A percentile compares a stretch with the other conserved stretches of the same genome.
phyloP scores from a whole-genome alignment of 2,329 filamentous ascomycete species.

The Herpomyces periplanetae region DNA sequence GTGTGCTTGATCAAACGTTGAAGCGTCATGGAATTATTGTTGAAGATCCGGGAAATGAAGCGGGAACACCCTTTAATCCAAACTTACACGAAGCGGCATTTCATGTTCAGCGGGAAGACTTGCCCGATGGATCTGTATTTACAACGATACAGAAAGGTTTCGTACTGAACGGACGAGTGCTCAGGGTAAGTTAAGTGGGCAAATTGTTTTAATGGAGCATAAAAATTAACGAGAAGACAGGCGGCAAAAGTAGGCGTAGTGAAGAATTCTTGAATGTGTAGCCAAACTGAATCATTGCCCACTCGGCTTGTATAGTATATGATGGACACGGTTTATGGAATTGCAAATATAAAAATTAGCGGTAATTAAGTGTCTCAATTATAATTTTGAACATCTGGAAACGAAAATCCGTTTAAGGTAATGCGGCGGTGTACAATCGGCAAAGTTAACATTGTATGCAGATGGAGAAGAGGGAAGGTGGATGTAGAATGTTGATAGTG shows the following conservation, averaged over 20 bases:
- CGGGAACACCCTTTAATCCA: conserved; percentile 61
- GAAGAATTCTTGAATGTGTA: conserved; percentile 24
- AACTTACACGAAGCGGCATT: conserved; percentile 91
- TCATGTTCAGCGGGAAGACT: conserved; percentile 48
- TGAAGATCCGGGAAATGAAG: conserved; percentile 28
- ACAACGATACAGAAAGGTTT: conserved; percentile 85
- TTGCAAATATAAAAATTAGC: too few species aligned
- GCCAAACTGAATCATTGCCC: too few species aligned
- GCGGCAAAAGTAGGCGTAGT: conserved; percentile 88
- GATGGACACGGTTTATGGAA: too few species aligned
- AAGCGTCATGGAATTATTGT: conserved; percentile 78
- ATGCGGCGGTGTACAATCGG: too few species aligned
- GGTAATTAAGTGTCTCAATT: too few species aligned
- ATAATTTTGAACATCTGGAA: too few species aligned
- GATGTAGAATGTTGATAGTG: too few species aligned
- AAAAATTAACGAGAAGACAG: conserved; percentile 5
- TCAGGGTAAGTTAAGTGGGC: conserved; percentile 20
- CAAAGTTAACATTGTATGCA: too few species aligned
- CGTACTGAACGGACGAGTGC: conserved; percentile 49
- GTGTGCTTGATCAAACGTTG: conserved; percentile 46
- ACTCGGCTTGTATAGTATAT: too few species aligned
- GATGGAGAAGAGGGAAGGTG: too few species aligned
- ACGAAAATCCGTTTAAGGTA: too few species aligned
- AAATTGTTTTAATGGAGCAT: conserved; percentile 1
- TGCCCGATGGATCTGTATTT: conserved; percentile 67